phyloP scores from a whole-genome alignment of 2,329 filamentous ascomycete genomes.

The Plectosphaerella sp. region DNA sequence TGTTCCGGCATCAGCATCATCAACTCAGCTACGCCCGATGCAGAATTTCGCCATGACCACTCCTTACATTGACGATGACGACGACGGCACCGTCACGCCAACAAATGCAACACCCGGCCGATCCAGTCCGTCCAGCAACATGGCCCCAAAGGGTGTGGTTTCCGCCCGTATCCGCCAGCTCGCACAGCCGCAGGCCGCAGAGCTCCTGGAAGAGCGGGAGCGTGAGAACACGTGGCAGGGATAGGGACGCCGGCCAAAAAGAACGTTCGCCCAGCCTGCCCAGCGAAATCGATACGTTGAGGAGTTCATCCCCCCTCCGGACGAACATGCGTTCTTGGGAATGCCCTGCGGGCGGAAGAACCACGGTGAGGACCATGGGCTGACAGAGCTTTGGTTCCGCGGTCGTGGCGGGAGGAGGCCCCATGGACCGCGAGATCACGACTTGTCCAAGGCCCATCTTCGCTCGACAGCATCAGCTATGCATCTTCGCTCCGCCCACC shows the following conservation, averaged over 20 bases:
- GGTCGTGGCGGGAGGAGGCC: neutral
- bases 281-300: slow-evolving; percentile 9
- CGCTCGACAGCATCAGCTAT: slow-evolving; percentile 7
- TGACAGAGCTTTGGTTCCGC: slow-evolving; percentile 1
- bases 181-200: slow-evolving; percentile 4
- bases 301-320: slow-evolving; percentile 4
- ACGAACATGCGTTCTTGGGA: slow-evolving; percentile 9
- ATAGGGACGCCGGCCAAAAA: slow-evolving; percentile 7
- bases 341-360: neutral
- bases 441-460: neutral
- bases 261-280: slow-evolving; percentile 11
- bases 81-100: slow-evolving; percentile 4
- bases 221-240: slow-evolving; percentile 18
- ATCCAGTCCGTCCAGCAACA: slow-evolving; percentile 7
- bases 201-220: slow-evolving; percentile 13
- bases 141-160: slow-evolving; percentile 26
- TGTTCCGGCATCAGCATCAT: neutral
- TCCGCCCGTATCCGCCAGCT: slow-evolving; percentile 26
- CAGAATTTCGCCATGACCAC: slow-evolving; percentile 15
- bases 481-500: slow-evolving; percentile 1
- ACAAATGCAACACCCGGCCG: slow-evolving; percentile 2
- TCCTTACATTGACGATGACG: slow-evolving; percentile 6
- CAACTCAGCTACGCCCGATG: neutral
- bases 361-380: slow-evolving; percentile 3
- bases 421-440: neutral